A percentile compares a stretch with the other conserved stretches of the same genome.
phyloP scores from a whole-genome alignment of 495 filamentous ascomycete species.

The Penicillium alfredii region DNA sequence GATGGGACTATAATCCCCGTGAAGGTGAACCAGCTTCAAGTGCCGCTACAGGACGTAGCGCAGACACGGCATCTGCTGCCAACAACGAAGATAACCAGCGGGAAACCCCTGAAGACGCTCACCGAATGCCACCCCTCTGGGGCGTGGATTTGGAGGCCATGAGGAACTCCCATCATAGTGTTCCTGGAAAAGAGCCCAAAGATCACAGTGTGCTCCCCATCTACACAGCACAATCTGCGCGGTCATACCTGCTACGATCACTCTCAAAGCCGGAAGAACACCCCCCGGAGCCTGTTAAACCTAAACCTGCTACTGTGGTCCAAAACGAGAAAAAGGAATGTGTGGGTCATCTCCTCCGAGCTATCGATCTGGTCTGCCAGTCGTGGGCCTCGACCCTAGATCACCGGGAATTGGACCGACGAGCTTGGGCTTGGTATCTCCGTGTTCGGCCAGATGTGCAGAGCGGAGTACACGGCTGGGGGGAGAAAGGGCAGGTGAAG shows the following conservation, averaged over 20 bases:
- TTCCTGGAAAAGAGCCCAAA: constrained; percentile 8
- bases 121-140: constrained; percentile 55
- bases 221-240: constrained; percentile 56
- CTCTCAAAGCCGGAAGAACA: constrained; percentile 14
- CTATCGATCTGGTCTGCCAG: constrained; percentile 60
- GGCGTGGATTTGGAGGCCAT: constrained; percentile 70
- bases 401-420: constrained; percentile 58
- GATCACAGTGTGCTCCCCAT: constrained; percentile 49
- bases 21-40: constrained; percentile 30
- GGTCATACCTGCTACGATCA: constrained; percentile 36
- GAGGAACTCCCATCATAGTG: constrained; percentile 32
- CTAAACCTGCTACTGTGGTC: constrained; percentile 25
- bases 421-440: constrained; percentile 77
- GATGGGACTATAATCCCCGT: constrained; percentile 68
- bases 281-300: constrained; percentile 5
- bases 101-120: constrained; percentile 12
- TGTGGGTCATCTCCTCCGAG: constrained; percentile 57
- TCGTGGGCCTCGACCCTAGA: constrained; percentile 60
- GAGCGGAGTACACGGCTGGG: constrained; percentile 68
- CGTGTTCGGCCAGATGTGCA: constrained; percentile 68
- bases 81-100: too few species aligned
- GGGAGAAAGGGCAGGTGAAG: constrained; percentile 65
- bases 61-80: background rate
- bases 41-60: background rate
- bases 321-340: constrained; percentile 58